Evolutionary conservation across 257 asterid species (phyloP).

Genomic region (Eucommia ulmoides): DNA sequence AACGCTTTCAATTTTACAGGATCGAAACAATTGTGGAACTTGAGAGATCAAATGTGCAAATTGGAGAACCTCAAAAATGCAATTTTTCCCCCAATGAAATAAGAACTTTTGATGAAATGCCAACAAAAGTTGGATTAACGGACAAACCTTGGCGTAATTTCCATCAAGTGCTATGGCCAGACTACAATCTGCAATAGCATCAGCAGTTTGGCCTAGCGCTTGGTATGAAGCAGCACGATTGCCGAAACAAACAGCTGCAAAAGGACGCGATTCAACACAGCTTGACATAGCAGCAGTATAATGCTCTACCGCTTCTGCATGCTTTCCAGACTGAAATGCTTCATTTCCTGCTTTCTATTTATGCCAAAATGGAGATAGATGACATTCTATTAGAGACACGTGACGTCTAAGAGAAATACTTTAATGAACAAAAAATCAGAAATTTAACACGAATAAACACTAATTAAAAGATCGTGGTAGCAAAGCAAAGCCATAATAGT

Average conservation of each 20-base stretch:
- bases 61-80: no score
- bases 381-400: no score
- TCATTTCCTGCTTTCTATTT: slow-evolving; percentile 85
- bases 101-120: neutral
- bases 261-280: slow-evolving; percentile 70
- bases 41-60: no score
- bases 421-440: slow-evolving; percentile 1
- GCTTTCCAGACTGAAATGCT: slow-evolving; percentile 65
- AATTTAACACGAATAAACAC: no score
- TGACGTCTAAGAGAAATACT: no score
- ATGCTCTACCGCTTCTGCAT: slow-evolving; percentile 73
- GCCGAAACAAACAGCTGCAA: slow-evolving; percentile 89
- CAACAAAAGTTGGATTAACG: neutral
- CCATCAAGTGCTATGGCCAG: slow-evolving; percentile 80
- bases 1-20: no score
- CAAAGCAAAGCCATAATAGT: no score
- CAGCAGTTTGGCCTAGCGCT: slow-evolving; percentile 60
- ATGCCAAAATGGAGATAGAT: slow-evolving; percentile 5
- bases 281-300: slow-evolving; percentile 72
- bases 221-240: slow-evolving; percentile 98
- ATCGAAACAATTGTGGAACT: no score
- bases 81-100: neutral
- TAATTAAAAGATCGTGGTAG: no score
- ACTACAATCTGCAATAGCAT: slow-evolving; percentile 94
- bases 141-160: slow-evolving; percentile 63